Conservation (phyloP, 2,329 filamentous ascomycete species). For the Pezicula radicicola region DNA sequence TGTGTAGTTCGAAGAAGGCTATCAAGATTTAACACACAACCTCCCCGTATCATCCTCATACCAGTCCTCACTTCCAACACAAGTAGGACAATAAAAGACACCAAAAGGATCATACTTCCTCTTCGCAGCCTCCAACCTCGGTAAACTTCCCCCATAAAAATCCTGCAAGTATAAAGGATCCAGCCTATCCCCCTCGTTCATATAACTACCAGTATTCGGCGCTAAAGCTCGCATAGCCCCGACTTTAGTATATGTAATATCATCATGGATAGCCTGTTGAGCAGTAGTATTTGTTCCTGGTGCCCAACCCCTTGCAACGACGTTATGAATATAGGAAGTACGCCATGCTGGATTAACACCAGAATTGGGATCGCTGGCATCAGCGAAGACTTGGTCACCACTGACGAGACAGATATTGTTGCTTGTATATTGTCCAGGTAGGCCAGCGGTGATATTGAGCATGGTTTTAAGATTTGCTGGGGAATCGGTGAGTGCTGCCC, state of each 20-base stretch:
- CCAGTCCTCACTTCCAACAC: constrained; percentile 34
- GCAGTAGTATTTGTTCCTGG: not conserved
- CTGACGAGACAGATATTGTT: constrained; percentile 26
- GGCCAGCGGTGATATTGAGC: constrained; percentile 25
- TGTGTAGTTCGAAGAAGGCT: too few species aligned
- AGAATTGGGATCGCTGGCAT: constrained; percentile 21
- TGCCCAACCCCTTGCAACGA: constrained; percentile 11
- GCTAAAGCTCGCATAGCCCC: constrained; percentile 31
- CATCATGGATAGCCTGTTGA: constrained; percentile 13
- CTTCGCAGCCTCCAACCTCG: constrained; percentile 29
- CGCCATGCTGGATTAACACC: constrained; percentile 29
- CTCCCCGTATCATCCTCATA: constrained; percentile 2
- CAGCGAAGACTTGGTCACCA: constrained; percentile 28
- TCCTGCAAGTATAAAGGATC: constrained; percentile 29
- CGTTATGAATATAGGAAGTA: constrained; percentile 13
- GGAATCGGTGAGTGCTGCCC: constrained; percentile 15
- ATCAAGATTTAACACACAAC: not conserved
- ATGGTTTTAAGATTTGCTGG: constrained; percentile 14
- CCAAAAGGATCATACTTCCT: constrained; percentile 29
- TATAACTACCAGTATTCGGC: constrained; percentile 37
- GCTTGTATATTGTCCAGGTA: constrained; percentile 16
- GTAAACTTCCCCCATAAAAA: constrained; percentile 34
- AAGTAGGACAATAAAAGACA: constrained; percentile 35
- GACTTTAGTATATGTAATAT: constrained; percentile 28
- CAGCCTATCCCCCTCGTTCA: constrained; percentile 38